These are phyloP conservation scores for Marchantia polymorpha DNA, from an alignment of 225 moss, liverwort and hornwort genomes.

Conservation along the genomic window DNA sequence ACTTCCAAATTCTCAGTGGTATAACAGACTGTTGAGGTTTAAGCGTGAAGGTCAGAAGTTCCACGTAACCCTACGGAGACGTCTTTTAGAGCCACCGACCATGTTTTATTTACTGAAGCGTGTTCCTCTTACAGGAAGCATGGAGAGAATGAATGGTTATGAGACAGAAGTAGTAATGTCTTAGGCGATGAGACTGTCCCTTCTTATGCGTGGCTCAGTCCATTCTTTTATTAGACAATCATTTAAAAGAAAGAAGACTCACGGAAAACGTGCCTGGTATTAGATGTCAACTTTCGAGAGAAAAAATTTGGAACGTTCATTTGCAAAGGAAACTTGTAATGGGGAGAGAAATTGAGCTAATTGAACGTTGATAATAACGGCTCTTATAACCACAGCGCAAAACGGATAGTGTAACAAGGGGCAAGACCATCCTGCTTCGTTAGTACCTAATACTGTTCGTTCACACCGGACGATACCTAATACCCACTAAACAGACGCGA, in stretches of 20 bases:
- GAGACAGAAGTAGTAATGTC: constrained; percentile 31
- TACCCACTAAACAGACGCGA: background rate
- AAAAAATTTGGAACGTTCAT: background rate
- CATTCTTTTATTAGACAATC: background rate
- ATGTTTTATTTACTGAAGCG: constrained; percentile 21
- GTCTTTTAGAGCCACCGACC: constrained; percentile 7
- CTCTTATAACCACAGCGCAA: background rate
- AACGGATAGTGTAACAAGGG: background rate
- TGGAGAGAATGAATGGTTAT: constrained; percentile 41
- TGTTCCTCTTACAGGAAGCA: constrained; percentile 37
- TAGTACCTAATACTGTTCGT: background rate
- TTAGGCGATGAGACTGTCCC: background rate
- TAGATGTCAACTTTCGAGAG: background rate
- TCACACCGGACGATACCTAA: background rate
- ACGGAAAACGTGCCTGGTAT: background rate
- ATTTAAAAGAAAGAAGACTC: background rate
- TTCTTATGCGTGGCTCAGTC: background rate
- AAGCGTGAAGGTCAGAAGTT: background rate
- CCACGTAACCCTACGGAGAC: background rate
- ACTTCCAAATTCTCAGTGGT: background rate
- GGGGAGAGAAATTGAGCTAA: background rate
- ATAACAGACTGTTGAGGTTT: background rate
- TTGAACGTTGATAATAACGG: background rate
- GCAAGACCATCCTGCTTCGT: background rate
- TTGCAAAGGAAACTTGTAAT: background rate